Evolutionary conservation across 768 basidiomycete species (phyloP), one percentile per base, ranked within the genome.

Genomic region (Suillus spraguei): DNA sequence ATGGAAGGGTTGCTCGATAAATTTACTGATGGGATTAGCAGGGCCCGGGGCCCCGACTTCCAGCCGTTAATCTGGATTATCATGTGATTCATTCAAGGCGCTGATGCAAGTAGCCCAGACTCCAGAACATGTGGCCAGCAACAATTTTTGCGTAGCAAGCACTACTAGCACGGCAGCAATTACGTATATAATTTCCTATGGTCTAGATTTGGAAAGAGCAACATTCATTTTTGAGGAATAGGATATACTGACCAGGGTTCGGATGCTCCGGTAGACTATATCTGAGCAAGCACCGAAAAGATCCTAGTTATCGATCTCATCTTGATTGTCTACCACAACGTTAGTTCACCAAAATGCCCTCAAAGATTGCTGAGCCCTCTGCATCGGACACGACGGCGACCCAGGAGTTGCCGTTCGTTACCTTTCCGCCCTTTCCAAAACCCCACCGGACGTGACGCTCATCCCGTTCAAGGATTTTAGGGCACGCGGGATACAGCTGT

Each of bases 391-490:
- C 53, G 7, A 42, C 50, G 20, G 41, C 46, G 54, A 49, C 24
- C 6, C 61, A 66, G 28, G 72, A 76, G 0, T 60, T 35, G 1
- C 67, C 66, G 28, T 65, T 72, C 52, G 5, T 76, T 65, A 78
- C 65, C 46, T 84, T 80, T 67, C 85, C 78, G 2, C 85, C 84
- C 2, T 86, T 85, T 66, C 83, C 85, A 20, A 28, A 63, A 22
- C 72, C 76, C 84, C 83, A 0, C 65, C 74, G 0, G 84, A 83
- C 47, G 81, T 80, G 32, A 70, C 71, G 1, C 82, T 90, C 70
- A 76, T 82, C 64, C 78, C 87, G 0, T 90, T 88, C 81, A 80
- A 75, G 42, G 67, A 78, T 16, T 90, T 88, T 77, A 80, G 79
- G 67, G 83, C 87, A 6, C 69, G 71, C 52, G 89, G 89, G 9